Percentiles rank a stretch among this genome's conserved stretches.
These are phyloP conservation scores for Colletotrichum australisinense DNA, from an alignment of 2,329 filamentous ascomycete species.

Conservation along the genomic window DNA sequence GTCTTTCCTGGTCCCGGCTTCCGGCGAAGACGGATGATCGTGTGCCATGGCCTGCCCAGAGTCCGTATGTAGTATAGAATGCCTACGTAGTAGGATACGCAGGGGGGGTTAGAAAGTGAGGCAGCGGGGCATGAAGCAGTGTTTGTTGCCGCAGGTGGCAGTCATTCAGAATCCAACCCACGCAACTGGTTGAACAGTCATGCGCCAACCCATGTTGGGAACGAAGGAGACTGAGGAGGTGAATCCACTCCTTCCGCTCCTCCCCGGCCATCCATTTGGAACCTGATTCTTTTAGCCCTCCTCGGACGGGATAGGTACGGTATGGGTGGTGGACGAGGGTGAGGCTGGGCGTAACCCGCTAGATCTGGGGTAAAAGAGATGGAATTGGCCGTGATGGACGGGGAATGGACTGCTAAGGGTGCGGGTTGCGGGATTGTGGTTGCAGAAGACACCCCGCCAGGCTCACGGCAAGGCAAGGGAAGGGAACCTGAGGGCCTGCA, in stretches of 20 bases:
- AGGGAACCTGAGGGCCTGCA: too few species aligned
- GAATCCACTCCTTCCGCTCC: background rate
- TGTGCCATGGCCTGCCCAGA: background rate
- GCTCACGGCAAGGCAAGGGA: background rate
- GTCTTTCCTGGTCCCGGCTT: background rate
- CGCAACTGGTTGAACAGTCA: background rate
- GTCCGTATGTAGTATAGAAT: background rate
- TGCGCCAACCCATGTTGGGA: background rate
- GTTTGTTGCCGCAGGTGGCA: background rate
- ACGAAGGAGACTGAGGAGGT: background rate
- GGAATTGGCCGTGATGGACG: background rate
- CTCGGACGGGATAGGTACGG: background rate
- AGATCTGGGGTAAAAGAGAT: slow-evolving; percentile 23
- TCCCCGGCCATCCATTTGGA: slow-evolving; percentile 7
- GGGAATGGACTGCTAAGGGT: background rate
- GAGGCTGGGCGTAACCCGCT: background rate
- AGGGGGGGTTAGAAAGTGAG: background rate
- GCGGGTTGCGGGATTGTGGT: background rate
- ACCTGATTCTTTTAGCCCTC: background rate
- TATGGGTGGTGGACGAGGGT: background rate
- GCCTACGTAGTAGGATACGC: background rate
- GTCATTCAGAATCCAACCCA: background rate
- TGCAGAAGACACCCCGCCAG: background rate
- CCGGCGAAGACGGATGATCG: background rate
- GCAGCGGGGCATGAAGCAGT: background rate